Percentiles rank a stretch among this genome's conserved stretches.
phyloP scores from a whole-genome alignment of 331 rosid species.

The Stylosanthes scabra region DNA sequence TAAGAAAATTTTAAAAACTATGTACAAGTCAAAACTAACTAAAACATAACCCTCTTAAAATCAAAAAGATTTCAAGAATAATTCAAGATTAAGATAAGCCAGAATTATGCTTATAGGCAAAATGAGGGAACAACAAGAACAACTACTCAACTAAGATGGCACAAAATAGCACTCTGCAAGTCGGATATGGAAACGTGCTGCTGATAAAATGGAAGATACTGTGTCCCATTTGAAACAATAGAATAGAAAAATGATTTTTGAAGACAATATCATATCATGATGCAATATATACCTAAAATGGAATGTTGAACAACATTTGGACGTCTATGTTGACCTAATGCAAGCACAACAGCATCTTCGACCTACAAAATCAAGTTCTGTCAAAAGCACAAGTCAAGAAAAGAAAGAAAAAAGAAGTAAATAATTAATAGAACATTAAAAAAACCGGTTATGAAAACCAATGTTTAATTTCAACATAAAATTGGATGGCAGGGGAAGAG shows the following conservation, averaged over 20 bases:
- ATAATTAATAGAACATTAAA: background rate
- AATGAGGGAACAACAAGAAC: background rate
- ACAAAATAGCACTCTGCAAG: background rate
- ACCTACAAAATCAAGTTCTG: conserved; percentile 51
- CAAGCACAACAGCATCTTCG: conserved; percentile 83
- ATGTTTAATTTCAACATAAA: conserved; percentile 8
- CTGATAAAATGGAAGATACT: background rate
- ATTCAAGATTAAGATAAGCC: background rate
- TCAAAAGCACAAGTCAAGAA: conserved; percentile 15
- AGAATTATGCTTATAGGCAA: conserved; percentile 2
- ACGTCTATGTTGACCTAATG: conserved; percentile 65
- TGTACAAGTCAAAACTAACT: conserved; percentile 15
- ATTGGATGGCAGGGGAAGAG: background rate
- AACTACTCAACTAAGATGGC: background rate
- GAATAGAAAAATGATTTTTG: background rate
- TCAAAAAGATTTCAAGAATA: background rate
- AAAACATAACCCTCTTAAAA: background rate
- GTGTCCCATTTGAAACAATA: background rate
- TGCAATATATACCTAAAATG: conserved; percentile 45
- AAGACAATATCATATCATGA: background rate
- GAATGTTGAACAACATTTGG: conserved; percentile 61
- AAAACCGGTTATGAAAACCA: background rate
- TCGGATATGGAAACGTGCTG: background rate
- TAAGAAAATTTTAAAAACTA: background rate
- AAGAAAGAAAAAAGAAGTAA: conserved; percentile 9